phyloP scores from a whole-genome alignment of 2,329 filamentous ascomycete genomes.

The Sarocladium strictum region DNA sequence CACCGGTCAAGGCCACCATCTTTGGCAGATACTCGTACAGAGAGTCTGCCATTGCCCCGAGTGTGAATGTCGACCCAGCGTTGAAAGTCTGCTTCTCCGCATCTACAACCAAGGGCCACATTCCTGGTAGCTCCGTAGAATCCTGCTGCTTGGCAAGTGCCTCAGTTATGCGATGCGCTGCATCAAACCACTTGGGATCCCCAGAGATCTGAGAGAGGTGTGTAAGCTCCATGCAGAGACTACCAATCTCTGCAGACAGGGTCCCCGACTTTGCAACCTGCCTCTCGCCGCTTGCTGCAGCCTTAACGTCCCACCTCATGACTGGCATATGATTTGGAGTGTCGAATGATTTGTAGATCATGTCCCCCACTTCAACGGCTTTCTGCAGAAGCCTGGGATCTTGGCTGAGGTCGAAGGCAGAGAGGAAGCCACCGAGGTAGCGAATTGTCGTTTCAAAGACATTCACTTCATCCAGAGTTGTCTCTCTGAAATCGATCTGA shows the following conservation, averaged over 20 bases:
- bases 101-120: constrained; percentile 69
- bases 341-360: constrained; percentile 49
- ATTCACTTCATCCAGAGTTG: constrained; percentile 35
- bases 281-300: constrained; percentile 33
- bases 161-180: constrained; percentile 66
- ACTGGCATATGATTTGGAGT: constrained; percentile 46
- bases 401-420: constrained; percentile 43
- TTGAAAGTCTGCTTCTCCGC: constrained; percentile 46
- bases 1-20: constrained; percentile 61
- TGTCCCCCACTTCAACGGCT: constrained; percentile 45
- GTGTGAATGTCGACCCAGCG: constrained; percentile 34
- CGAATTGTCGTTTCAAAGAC: constrained; percentile 51
- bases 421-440: constrained; percentile 45
- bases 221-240: constrained; percentile 69
- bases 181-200: constrained; percentile 70
- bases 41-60: constrained; percentile 51
- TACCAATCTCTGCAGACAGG: constrained; percentile 48
- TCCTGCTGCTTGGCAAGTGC: constrained; percentile 64
- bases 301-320: constrained; percentile 39
- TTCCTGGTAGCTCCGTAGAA: constrained; percentile 63
- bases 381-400: constrained; percentile 41
- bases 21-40: constrained; percentile 58
- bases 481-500: constrained; percentile 45
- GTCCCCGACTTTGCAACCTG: constrained; percentile 45
- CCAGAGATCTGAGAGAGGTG: constrained; percentile 67